Evolutionary conservation across 306 rosid species (phyloP), one percentile per base, ranked within the genome.

Genomic region (Castanopsis chinensis): DNA sequence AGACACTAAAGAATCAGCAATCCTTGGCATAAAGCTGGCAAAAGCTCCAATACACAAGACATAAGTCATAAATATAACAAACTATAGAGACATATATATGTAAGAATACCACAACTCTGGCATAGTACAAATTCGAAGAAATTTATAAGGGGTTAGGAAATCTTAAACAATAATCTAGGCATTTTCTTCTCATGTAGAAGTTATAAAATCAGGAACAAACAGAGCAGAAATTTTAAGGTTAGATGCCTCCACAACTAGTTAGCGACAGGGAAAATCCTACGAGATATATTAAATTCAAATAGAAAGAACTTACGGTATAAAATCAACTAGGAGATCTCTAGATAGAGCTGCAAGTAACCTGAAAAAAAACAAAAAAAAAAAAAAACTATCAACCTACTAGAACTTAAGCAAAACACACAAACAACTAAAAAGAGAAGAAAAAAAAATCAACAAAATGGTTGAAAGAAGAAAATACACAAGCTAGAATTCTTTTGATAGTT

Each of bases 281-380:
- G 69, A 89, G 45, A 51, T 45, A 76, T 64, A 76, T 72, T 72
- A 67, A 77, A 78, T 79, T 64, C 55, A 82, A 71, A 75, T 45
- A 74, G 77, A 35, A 77, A 78, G 65, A 80, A 92, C 99, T 90
- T 85, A 94, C 99, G 88, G 97, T 73, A 91, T 72, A 86, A 90
- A 94, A 52, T 92, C 97, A 78, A 90, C 92, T 5, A 91, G 83
- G 43, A 92, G 83, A 86, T 94, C 99, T 87, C 97, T 84, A 37
- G 97, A 86, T 80, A 94, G 72, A 81, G 90, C 97, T 5, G 97
- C 92, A 68, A 92, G 84, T 82, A 92, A 82, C 85, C 99, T 94
- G 97, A 64, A 73, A 53, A 85, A 53, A n/a, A n/a, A 85, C n/a
- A 85, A 65, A 30, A 78, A 75, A 11, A 10, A 37, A 41, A 28